Base-by-base conservation (phyloP, 176 grass and related monocot species). In the Zizania latifolia region DNA sequence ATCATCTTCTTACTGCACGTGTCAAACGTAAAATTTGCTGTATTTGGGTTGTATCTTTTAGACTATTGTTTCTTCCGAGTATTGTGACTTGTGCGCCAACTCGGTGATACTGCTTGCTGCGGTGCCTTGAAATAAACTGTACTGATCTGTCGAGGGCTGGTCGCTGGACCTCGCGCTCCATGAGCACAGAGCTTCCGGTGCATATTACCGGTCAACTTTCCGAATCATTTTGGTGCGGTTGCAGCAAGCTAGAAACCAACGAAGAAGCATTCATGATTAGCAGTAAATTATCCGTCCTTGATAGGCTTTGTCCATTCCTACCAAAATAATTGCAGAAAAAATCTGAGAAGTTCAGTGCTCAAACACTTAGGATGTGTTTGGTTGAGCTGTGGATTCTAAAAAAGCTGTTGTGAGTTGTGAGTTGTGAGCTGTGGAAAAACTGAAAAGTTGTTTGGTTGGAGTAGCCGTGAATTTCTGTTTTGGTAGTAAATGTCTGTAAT, bases 191-290 rank as follows among this genome's bases (percentile, higher is more conserved):
- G 39, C 64, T 81, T 48, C 19, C 37, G 65, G 68, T 68, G 0
- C 35, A 15, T 8, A 55, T 26, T 48, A 21, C 12, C 16, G 58
- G 70, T 80, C 77, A 80, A 68, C 77, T 60, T 78, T 37, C 69
- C 46, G 65, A 84, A 78, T 84, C 76, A 68, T 75, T 61, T 80
- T 16, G 53, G 72, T 80, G 83, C 51, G 17, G 53, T 57, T 62
- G 77, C 51, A 53, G 69, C 69, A 67, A 58, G 55, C 60, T 33
- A 71, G 74, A 66, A 78, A 17, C 74, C 68, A 71, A 43, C 24
- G 30, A 21, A 12, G 4, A 36, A 32, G 6, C 38, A 54, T 56
- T 21, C 32, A 17, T 10, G 3, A 53, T 31, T 10, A 62, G 3
- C 10, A 5, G 17, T 4, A 53, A 53, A 77, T 61, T 43, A 41